Evolutionary conservation across 2,329 filamentous ascomycete genomes (phyloP).

Genomic region (Fusarium oxysporum): DNA sequence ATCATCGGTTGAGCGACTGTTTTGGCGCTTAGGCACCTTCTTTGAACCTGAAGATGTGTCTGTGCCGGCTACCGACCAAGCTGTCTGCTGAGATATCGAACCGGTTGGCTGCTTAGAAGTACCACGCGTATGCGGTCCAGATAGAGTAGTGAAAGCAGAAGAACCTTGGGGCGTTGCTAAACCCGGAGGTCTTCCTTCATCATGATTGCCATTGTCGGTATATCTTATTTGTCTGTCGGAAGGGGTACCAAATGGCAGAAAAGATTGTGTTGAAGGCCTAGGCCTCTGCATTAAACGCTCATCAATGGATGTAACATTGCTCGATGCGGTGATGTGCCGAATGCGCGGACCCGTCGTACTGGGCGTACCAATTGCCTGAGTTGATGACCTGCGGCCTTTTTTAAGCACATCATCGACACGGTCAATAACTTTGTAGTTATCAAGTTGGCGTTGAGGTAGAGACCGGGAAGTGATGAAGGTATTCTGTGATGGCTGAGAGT

Average conservation of each 20-base stretch:
- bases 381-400: constrained; percentile 7
- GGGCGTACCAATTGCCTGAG: constrained; percentile 1
- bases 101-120: neutral
- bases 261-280: neutral
- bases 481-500: constrained; percentile 24
- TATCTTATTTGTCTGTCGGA: constrained; percentile 13
- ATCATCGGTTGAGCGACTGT: constrained; percentile 31
- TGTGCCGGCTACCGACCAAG: constrained; percentile 9
- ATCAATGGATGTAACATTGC: constrained; percentile 2
- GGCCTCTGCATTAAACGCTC: neutral
- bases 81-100: neutral
- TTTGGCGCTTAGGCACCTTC: constrained; percentile 31
- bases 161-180: neutral
- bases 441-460: constrained; percentile 15
- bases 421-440: constrained; percentile 15
- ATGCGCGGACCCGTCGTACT: neutral
- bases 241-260: neutral
- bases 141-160: neutral
- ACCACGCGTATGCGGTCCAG: constrained; percentile 7
- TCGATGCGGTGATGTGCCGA: neutral
- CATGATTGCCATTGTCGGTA: constrained; percentile 8
- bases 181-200: constrained; percentile 22
- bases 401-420: constrained; percentile 23
- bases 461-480: constrained; percentile 27
- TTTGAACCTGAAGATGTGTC: constrained; percentile 10